These are phyloP conservation scores for Daldinia bambusicola DNA, from an alignment of 495 filamentous ascomycete species.

Conservation along the genomic window DNA sequence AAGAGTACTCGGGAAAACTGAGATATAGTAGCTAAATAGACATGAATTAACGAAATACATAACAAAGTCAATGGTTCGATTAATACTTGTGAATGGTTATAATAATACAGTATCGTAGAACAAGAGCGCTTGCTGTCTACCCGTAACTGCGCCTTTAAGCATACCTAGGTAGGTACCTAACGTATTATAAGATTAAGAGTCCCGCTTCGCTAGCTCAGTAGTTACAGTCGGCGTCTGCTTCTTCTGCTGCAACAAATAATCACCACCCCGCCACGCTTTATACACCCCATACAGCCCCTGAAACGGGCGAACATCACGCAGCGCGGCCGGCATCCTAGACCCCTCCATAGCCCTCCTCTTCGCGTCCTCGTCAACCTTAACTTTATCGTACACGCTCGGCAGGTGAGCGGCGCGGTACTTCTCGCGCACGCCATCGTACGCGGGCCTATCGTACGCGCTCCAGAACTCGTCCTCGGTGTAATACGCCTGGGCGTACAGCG, in stretches of 20 bases:
- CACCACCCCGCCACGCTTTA: slow-evolving; percentile 48
- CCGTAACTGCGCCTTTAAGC: too few relatives aligned
- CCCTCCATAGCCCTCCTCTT: slow-evolving; percentile 36
- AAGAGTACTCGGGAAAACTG: neutral
- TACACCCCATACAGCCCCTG: slow-evolving; percentile 48
- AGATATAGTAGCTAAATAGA: slow-evolving; percentile 18
- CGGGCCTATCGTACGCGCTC: slow-evolving; percentile 56
- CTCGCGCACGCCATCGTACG: slow-evolving; percentile 60
- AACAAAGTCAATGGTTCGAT: slow-evolving; percentile 1
- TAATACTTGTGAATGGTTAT: neutral
- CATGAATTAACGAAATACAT: slow-evolving; percentile 24
- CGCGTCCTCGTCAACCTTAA: slow-evolving; percentile 55
- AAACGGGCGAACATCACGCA: slow-evolving; percentile 41
- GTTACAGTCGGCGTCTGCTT: neutral
- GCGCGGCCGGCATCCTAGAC: slow-evolving; percentile 39
- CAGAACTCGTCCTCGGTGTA: slow-evolving; percentile 67
- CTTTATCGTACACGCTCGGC: slow-evolving; percentile 65
- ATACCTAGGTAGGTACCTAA: too few relatives aligned
- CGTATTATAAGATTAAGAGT: neutral
- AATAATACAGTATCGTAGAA: slow-evolving; percentile 21
- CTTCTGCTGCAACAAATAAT: slow-evolving; percentile 43
- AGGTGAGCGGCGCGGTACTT: slow-evolving; percentile 58
- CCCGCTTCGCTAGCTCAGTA: neutral
- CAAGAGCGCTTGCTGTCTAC: neutral
- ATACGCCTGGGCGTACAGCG: slow-evolving; percentile 64